A percentile compares a stretch with the other conserved stretches of the same genome.
Conservation (phyloP, 768 basidiomycete species). For the Candolleomyces efflorescens region DNA sequence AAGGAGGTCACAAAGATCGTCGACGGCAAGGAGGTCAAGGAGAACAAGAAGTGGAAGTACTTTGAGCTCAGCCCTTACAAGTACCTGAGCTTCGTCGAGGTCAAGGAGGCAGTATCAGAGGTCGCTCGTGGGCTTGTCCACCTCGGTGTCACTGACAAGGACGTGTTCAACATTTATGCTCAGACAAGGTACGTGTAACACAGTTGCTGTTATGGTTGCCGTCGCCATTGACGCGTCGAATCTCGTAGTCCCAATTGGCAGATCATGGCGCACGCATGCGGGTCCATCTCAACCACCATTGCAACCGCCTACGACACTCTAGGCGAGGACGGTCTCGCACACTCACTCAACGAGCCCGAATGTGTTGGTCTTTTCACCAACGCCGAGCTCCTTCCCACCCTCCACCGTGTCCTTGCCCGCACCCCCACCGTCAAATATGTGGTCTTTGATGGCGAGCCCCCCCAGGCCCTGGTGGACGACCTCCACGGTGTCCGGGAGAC, state of each 20-base stretch:
- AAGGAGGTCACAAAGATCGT: slow-evolving; percentile 86
- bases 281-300: slow-evolving; percentile 71
- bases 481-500: slow-evolving; percentile 52
- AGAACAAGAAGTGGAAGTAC: slow-evolving; percentile 96
- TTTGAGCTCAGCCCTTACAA: slow-evolving; percentile 90
- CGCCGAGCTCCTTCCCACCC: slow-evolving; percentile 78
- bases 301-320: slow-evolving; percentile 97
- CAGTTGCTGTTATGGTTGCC: neutral
- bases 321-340: slow-evolving; percentile 80
- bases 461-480: slow-evolving; percentile 49
- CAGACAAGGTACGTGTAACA: slow-evolving; percentile 61
- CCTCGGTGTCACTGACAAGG: slow-evolving; percentile 59
- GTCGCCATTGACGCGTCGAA: slow-evolving; percentile 1
- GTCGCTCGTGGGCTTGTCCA: slow-evolving; percentile 70
- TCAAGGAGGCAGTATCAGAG: slow-evolving; percentile 60
- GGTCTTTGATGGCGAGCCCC: slow-evolving; percentile 78
- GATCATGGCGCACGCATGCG: slow-evolving; percentile 78
- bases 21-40: slow-evolving; percentile 74
- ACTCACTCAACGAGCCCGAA: slow-evolving; percentile 82
- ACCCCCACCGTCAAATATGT: slow-evolving; percentile 76
- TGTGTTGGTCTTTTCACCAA: slow-evolving; percentile 89
- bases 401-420: slow-evolving; percentile 65
- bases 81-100: slow-evolving; percentile 70
- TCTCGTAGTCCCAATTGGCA: slow-evolving; percentile 68
- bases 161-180: slow-evolving; percentile 89